Evolutionary conservation across 345 rosid genomes (phyloP).

Genomic region (Eucalyptus cloeziana): DNA sequence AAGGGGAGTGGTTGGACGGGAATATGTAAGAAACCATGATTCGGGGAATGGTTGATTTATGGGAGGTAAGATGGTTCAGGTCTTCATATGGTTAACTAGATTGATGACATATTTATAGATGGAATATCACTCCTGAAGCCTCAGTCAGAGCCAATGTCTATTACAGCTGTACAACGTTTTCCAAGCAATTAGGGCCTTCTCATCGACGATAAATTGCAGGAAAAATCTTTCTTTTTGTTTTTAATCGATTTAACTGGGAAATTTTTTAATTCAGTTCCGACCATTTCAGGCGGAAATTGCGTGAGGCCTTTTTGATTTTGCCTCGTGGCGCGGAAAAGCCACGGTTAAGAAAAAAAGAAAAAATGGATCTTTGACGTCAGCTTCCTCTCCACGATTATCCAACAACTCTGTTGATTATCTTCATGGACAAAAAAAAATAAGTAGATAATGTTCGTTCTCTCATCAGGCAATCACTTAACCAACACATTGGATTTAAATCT

Average conservation of each 20-base stretch:
- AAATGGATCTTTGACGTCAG: not conserved
- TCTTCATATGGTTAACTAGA: rapidly evolving
- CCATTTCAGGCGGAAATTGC: no score
- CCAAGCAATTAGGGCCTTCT: not conserved
- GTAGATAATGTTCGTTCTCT: not conserved
- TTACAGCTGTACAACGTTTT: not conserved
- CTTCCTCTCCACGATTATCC: not conserved
- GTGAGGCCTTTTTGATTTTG: not conserved
- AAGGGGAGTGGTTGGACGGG: not conserved
- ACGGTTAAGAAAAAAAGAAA: not conserved
- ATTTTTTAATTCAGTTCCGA: rapidly evolving
- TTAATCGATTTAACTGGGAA: no score
- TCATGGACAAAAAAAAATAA: not conserved
- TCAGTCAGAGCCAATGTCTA: not conserved
- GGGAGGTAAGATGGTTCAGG: not conserved
- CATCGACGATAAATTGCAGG: no score
- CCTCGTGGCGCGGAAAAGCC: not conserved
- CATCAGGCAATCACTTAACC: not conserved
- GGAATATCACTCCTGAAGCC: not conserved
- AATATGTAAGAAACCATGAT: not conserved
- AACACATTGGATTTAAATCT: not conserved
- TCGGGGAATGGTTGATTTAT: not conserved
- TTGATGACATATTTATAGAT: not conserved
- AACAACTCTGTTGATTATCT: not conserved
- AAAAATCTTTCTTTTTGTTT: no score